Percentiles rank a stretch among this genome's conserved stretches.
phyloP scores from a whole-genome alignment of 2,329 filamentous ascomycete species.

The Nothopassalora personata region DNA sequence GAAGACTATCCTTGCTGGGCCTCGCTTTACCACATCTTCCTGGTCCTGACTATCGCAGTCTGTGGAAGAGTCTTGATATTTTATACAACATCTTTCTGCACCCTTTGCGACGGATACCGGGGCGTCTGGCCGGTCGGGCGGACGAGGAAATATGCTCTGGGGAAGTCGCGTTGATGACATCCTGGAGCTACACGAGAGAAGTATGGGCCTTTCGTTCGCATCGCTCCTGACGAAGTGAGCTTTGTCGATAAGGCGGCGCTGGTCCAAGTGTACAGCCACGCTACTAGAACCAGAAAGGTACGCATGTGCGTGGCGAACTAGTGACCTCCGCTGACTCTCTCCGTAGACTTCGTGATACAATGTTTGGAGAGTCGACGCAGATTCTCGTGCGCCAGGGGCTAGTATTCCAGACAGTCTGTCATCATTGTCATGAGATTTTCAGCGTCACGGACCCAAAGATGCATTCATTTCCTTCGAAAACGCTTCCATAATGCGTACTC shows the following conservation, averaged over 20 bases:
- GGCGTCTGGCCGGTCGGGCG: slow-evolving; percentile 1
- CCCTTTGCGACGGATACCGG: too few species aligned
- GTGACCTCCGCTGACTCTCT: not conserved
- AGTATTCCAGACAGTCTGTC: too few species aligned
- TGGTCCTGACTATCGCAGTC: too few species aligned
- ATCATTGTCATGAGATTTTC: slow-evolving; percentile 21
- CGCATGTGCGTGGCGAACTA: not conserved
- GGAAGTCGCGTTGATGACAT: slow-evolving; percentile 11
- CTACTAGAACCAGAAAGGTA: slow-evolving; percentile 35
- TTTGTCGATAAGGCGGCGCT: slow-evolving; percentile 38
- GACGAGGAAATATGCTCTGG: slow-evolving; percentile 5
- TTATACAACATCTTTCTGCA: too few species aligned
- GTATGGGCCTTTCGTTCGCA: slow-evolving; percentile 43
- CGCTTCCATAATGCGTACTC: slow-evolving; percentile 5
- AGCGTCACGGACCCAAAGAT: not conserved
- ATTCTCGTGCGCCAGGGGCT: too few species aligned
- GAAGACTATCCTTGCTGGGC: too few species aligned
- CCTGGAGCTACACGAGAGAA: slow-evolving; percentile 28
- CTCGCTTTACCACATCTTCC: too few species aligned
- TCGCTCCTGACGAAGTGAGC: slow-evolving; percentile 45
- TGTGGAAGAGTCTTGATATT: too few species aligned
- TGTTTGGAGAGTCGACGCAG: not conserved
- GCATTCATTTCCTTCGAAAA: slow-evolving; percentile 9
- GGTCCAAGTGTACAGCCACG: slow-evolving; percentile 37
- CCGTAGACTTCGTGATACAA: not conserved